Base-by-base conservation (phyloP, 257 asterid species). In the Salvia miltiorrhiza region DNA sequence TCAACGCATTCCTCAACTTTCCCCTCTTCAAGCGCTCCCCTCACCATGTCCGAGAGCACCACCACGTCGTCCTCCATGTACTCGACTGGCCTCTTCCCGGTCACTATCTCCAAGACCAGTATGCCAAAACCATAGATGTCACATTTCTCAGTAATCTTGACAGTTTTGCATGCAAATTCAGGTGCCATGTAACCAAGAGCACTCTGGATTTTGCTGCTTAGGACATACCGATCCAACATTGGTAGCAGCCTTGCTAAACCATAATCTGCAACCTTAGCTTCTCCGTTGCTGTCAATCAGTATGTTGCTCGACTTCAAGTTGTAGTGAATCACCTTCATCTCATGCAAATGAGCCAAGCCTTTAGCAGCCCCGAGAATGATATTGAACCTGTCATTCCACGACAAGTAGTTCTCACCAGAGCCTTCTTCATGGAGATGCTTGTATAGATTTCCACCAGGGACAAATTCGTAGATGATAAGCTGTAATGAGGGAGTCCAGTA, bases 161-260 rank as follows among this genome's bases (percentile, higher is more conserved):
- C 96, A 2, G 92, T 87, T 77, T 85, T 84, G 85, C 94, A 87
- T 4, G 90, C 92, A 70, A 89, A 89, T 73, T 92, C 98, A 1
- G 98, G 98, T 4, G 98, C 98, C 95, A 89, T 87, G 81, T 92
- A 89, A 6, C 98, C 98, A 0, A 92, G 87, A 14, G 98, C 96
- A 32, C 98, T 89, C 76, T 92, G 98, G 65, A 89, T 87, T 78
- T 92, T 92, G 81, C 96, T 92, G 69, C 96, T 92, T 71, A 89
- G 78, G 28, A 85, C 87, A 40, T 92, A 87, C 20, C 96, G 87
- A 54, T 92, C 98, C 7, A 89, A 58, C 88, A 82, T 83, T 0
- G 97, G 95, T 60, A 92, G 76, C 65, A 92, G 78, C 69, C 86
- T 78, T 3, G 98, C 98, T 49, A 92, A 54, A 44, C 96, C 96